Evolutionary conservation across 352 stramenopile species (phyloP).

Genomic region (Phytophthora idaei): DNA sequence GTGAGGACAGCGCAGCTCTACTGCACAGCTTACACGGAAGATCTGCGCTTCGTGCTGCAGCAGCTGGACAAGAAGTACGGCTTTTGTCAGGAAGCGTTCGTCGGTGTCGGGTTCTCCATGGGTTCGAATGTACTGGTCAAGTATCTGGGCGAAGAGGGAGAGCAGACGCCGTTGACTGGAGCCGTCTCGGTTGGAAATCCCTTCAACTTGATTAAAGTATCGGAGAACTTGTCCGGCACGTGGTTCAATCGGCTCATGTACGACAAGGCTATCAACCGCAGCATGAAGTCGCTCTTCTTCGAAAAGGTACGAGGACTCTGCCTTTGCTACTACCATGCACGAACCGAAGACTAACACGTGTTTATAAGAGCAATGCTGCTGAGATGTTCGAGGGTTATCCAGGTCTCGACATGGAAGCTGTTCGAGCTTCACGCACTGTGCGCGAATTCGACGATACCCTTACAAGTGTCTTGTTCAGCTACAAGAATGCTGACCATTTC

Average conservation of each 20-base stretch:
- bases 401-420: slow-evolving; percentile 46
- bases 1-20: slow-evolving; percentile 61
- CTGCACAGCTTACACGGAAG: slow-evolving; percentile 66
- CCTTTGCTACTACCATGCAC: neutral
- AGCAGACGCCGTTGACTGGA: slow-evolving; percentile 42
- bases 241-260: slow-evolving; percentile 65
- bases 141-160: slow-evolving; percentile 67
- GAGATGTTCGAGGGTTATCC: slow-evolving; percentile 52
- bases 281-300: slow-evolving; percentile 66
- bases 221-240: slow-evolving; percentile 43
- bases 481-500: slow-evolving; percentile 54
- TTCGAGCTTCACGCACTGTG: slow-evolving; percentile 42
- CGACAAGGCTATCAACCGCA: slow-evolving; percentile 53
- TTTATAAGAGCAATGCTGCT: slow-evolving; percentile 25
- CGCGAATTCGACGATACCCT: slow-evolving; percentile 64
- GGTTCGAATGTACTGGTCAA: slow-evolving; percentile 80
- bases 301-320: slow-evolving; percentile 27
- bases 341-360: slow-evolving; percentile 6
- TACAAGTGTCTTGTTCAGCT: slow-evolving; percentile 56
- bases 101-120: slow-evolving; percentile 73
- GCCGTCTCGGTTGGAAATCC: slow-evolving; percentile 75
- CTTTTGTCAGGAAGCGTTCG: slow-evolving; percentile 46
- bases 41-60: slow-evolving; percentile 54
- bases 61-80: slow-evolving; percentile 41
- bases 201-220: slow-evolving; percentile 62